Percentiles rank a stretch among this genome's conserved stretches.
These are phyloP conservation scores for Pholiota molesta DNA, from an alignment of 768 basidiomycete genomes.

Conservation along the genomic window DNA sequence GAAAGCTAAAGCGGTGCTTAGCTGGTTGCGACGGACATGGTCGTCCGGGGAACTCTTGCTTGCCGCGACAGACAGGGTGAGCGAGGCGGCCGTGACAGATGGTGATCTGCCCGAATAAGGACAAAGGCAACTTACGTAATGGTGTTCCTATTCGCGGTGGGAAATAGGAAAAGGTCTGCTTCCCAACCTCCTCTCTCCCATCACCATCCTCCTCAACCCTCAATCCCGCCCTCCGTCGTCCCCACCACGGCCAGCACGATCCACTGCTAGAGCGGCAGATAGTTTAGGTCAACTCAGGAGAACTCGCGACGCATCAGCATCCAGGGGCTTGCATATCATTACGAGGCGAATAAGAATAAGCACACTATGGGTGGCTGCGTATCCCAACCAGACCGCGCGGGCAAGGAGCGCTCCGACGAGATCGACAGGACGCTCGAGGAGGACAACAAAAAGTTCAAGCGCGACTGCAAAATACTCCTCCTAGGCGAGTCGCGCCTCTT, in stretches of 20 bases:
- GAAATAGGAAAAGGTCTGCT: neutral
- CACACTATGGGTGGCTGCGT: conserved; percentile 68
- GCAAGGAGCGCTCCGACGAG: conserved; percentile 64
- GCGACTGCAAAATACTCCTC: conserved; percentile 91
- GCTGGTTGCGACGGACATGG: neutral
- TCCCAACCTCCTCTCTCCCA: neutral
- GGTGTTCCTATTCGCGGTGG: neutral
- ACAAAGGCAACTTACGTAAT: conserved; percentile 14
- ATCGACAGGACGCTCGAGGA: conserved; percentile 89
- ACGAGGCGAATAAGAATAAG: neutral
- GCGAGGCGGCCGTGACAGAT: neutral
- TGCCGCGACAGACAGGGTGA: too few species aligned
- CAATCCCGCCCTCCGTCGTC: neutral
- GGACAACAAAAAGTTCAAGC: conserved; percentile 77
- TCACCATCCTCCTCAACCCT: neutral
- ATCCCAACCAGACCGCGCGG: conserved; percentile 58
- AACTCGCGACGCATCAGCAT: neutral
- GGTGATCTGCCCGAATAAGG: conserved; percentile 11
- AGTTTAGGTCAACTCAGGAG: neutral
- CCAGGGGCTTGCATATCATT: neutral
- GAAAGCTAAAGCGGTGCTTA: neutral
- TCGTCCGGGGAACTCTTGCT: neutral
- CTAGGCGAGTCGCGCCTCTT: conserved; percentile 61
- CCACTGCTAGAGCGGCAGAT: too few species aligned
- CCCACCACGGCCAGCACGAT: neutral